phyloP scores from a whole-genome alignment of 2,329 filamentous ascomycete genomes.

The Clarireedia sp. region DNA sequence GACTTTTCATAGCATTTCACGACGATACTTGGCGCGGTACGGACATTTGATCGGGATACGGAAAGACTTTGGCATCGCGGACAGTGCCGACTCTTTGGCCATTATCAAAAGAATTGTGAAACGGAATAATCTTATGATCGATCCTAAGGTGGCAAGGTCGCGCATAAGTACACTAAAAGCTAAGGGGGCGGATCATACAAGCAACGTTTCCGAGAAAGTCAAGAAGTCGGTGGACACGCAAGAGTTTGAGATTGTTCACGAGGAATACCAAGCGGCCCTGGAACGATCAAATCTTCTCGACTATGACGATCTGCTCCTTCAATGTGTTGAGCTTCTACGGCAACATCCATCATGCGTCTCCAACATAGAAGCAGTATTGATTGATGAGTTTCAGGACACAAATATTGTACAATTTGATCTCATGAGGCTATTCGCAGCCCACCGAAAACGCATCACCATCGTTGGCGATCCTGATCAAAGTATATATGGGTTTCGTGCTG shows the following conservation, averaged over 20 bases:
- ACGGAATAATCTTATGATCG: slow-evolving; percentile 57
- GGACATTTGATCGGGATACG: slow-evolving; percentile 75
- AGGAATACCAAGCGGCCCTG: slow-evolving; percentile 71
- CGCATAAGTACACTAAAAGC: slow-evolving; percentile 68
- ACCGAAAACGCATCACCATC: slow-evolving; percentile 71
- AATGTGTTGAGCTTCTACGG: slow-evolving; percentile 71
- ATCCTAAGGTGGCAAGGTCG: slow-evolving; percentile 60
- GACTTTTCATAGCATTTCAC: slow-evolving; percentile 89
- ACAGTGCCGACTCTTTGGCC: slow-evolving; percentile 69
- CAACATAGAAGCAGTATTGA: slow-evolving; percentile 83
- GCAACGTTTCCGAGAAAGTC: background rate
- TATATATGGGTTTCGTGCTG: slow-evolving; percentile 92
- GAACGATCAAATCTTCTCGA: slow-evolving; percentile 75
- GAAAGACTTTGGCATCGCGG: slow-evolving; percentile 84
- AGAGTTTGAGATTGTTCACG: slow-evolving; percentile 63
- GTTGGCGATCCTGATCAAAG: slow-evolving; percentile 97
- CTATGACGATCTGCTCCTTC: slow-evolving; percentile 85
- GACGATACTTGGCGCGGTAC: slow-evolving; percentile 76
- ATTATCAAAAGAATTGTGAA: slow-evolving; percentile 81
- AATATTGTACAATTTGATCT: slow-evolving; percentile 92
- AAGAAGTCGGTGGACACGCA: slow-evolving; percentile 42
- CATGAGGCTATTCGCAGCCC: slow-evolving; percentile 78
- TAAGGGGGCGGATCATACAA: slow-evolving; percentile 34
- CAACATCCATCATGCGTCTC: slow-evolving; percentile 71
- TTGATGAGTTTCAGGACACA: slow-evolving; percentile 97